Base-by-base conservation (phyloP, 139 green algal genomes). In the Pseudopediastrum boryanum region DNA sequence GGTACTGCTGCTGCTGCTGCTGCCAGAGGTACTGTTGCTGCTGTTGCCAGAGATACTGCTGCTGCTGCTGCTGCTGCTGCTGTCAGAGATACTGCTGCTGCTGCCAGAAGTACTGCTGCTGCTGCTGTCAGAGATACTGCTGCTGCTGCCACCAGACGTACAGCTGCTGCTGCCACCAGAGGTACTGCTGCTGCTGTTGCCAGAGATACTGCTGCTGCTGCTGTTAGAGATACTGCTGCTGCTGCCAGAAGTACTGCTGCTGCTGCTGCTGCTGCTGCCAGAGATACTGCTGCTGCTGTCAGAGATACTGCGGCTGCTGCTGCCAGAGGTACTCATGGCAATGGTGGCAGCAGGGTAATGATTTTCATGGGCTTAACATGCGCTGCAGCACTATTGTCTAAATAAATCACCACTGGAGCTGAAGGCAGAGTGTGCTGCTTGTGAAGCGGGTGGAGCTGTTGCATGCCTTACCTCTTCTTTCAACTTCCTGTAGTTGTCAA, bases 401-500 rank as follows among this genome's bases (percentile, higher is more conserved):
- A 35, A 73, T 13, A 52, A 48, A 2, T 13, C 38, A 2, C 50
- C 39, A 39, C 27, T 56, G 33, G n/a, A 13, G n/a, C 52, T 63
- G 19, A 62, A 6, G 3, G 23, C 9, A 10, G 13, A 50, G n/a
- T 19, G 42, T 52, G n/a, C 3, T 10, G 21, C 71, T 48, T 29
- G 35, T 42, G 7, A 33, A 43, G 8, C 50, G 27, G 0, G n/a
- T n/a, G n/a, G n/a, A n/a, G n/a, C n/a, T n/a, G n/a, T n/a, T n/a
- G n/a, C 21, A 9, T 54, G 31, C 21, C 73, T 0, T 75, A 93
- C 87, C 86, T 98, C 90, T 43, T 90, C 92, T 25, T 90, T 85
- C 54, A 94, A 91, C 62, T 91, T 91, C 82, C 94, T 96, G 83
- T 99, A 99, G 78, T 99, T 94, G 74, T 95, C 93, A 6, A 98